These are phyloP conservation scores for Botrytis galanthina DNA, from an alignment of 2,329 filamentous ascomycete species.

Conservation along the genomic window DNA sequence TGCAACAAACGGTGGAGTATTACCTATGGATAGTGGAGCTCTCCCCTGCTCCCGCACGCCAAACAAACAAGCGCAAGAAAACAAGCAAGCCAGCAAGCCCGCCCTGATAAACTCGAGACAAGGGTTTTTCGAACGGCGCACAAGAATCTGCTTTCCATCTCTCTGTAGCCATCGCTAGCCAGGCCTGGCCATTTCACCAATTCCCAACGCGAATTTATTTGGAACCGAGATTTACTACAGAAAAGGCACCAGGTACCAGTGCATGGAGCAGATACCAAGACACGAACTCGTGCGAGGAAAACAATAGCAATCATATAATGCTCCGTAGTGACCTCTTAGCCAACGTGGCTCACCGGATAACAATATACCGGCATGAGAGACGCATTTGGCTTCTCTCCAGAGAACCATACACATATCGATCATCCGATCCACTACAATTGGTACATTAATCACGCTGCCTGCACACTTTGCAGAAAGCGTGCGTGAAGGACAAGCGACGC, in stretches of 20 bases:
- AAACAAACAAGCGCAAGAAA: neutral
- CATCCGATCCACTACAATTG: neutral
- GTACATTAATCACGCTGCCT: neutral
- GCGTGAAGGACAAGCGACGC: neutral
- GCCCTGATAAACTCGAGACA: neutral
- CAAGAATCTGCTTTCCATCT: neutral
- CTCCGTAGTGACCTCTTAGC: neutral
- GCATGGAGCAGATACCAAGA: neutral
- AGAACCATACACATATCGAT: neutral
- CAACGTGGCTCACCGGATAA: neutral
- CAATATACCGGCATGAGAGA: neutral
- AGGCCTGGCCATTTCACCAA: neutral
- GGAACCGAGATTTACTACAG: neutral
- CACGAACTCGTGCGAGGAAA: neutral
- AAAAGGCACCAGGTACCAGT: conserved; percentile 1
- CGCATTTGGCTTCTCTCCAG: neutral
- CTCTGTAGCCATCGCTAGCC: neutral
- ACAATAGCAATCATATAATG: neutral
- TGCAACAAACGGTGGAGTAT: neutral
- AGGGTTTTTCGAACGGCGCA: neutral
- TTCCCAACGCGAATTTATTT: neutral
- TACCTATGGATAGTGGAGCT: neutral
- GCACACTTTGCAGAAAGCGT: neutral
- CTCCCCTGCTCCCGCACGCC: neutral
- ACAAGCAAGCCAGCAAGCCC: neutral